Base-by-base conservation (phyloP, 1,284 basidiomycete species). In the Volvariella volvacea region DNA sequence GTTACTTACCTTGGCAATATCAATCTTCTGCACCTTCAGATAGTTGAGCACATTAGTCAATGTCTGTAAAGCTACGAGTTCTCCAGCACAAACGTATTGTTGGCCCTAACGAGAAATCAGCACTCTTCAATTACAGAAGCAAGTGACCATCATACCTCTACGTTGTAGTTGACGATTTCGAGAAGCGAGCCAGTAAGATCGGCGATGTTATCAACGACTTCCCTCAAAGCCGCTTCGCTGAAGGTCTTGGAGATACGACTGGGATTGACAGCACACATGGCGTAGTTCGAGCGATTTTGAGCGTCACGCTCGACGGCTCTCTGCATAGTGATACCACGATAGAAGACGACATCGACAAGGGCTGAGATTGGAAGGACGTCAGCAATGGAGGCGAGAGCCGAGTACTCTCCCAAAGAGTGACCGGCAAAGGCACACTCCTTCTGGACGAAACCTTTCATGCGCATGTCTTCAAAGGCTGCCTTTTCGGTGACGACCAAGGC, bases 291-390 rank as follows among this genome's bases (percentile, higher is more conserved):
- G 43, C 95, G 82, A 60, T 94, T 94, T 48, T 89, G 74, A 2
- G 85, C 74, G 59, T 98, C 95, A 39, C 95, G 90, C 65, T 96
- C 90, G 48, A 97, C 94, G 16, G 94, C 94, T 38, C 93, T 90
- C 62, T 97, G 94, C 95, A 99, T 99, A 41, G 95, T 99, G 59
- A 99, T 95, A 62, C 95, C 95, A 66, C 96, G 92, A 68, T 97
- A 98, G 78, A 99, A 98, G 36, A 99, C 95, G 59, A 99, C 91
- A 56, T 98, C 94, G 55, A 95, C 92, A 42, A 99, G 82, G n/a
- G 92, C 83, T 22, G 94, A 91, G 60, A 98, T 92, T 37, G 92
- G 87, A 38, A 99, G 81, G 39, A 97, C 91, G 63, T 93, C 92
- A 37, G 95, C 95, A 52, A 98, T 94, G 12, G 94, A 94, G 1